Evolutionary conservation across 1,139 yeast species (phyloP), one percentile per base, ranked within the genome.

Genomic region (Diutina pseudorugosa): DNA sequence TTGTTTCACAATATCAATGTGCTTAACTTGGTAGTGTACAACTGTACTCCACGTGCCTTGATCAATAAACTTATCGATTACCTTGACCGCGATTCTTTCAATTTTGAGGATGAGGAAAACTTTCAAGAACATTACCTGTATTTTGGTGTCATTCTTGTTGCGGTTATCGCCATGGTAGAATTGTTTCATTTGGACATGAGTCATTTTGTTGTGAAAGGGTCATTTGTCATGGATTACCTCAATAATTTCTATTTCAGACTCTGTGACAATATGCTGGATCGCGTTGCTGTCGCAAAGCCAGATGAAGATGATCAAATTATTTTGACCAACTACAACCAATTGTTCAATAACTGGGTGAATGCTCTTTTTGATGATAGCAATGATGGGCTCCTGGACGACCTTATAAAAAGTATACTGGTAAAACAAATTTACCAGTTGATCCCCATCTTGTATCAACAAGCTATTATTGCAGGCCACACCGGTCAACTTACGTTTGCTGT

Each of bases 321-420:
- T 16, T 61, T 68, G 2, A 56, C 62, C 27, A 72, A 72, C 55
- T 73, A 70, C 58, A 70, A 73, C 51, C 79, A 72, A 43, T 71
- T 84, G 12, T 66, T 87, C 36, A 80, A 79, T 51, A 85, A 81
- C 45, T 91, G 98, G 98, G 77, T 87, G 47, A 72, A 77, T 47
- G 93, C 94, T 1, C 66, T 91, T 50, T 90, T 87, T 66, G 91
- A 88, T 55, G 77, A 71, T 54, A 63, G 65, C 51, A 80, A 88
- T 47, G 94, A 90, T 53, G 96, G 96, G 2, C 79, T 91, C 47
- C 82, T 95, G 0, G 97, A 91, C 64, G 91, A 85, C 41, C 69
- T 90, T 53, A 80, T 90, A 61, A 79, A 82, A 58, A 71, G 82
- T 4, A 79, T 88, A 2, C 73, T 82, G 19, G 77, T 85, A 23